Conservation (phyloP, 2,329 filamentous ascomycete species). For the Juglanconis juglandina region DNA sequence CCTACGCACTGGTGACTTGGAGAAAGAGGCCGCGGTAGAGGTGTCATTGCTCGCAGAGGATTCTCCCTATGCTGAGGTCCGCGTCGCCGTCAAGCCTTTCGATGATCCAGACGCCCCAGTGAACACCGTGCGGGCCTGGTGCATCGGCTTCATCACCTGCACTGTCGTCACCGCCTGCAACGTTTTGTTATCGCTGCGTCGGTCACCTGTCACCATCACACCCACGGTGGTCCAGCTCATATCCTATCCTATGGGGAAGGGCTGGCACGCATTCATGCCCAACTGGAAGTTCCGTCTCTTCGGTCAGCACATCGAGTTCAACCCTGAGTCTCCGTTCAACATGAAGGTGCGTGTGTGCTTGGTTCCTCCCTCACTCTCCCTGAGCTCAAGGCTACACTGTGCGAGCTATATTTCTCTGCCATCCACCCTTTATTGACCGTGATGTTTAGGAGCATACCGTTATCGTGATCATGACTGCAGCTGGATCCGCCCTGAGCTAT, state of each 20-base stretch:
- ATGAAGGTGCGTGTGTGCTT: slow-evolving; percentile 23
- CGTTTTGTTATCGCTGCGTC: slow-evolving; percentile 48
- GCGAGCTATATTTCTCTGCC: too few species aligned
- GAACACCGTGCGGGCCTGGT: slow-evolving; percentile 60
- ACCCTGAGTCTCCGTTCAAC: slow-evolving; percentile 39
- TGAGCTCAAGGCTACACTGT: too few species aligned
- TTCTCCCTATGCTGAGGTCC: slow-evolving; percentile 53
- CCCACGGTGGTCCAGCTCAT: slow-evolving; percentile 55
- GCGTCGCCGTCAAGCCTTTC: slow-evolving; percentile 41
- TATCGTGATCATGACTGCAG: slow-evolving; percentile 44
- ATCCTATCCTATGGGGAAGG: slow-evolving; percentile 44
- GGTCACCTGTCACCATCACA: slow-evolving; percentile 48
- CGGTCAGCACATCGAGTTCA: slow-evolving; percentile 32
- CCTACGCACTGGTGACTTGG: slow-evolving; percentile 9
- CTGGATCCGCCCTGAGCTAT: slow-evolving; percentile 32
- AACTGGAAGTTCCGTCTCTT: slow-evolving; percentile 29
- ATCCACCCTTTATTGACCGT: too few species aligned
- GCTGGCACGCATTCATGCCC: slow-evolving; percentile 25
- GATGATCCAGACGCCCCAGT: slow-evolving; percentile 50
- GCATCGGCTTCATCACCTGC: slow-evolving; percentile 53
- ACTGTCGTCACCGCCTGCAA: slow-evolving; percentile 57
- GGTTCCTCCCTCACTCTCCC: background rate
- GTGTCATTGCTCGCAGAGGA: slow-evolving; percentile 48
- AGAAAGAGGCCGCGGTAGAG: slow-evolving; percentile 31
- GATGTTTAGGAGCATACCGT: slow-evolving; percentile 42